These are phyloP conservation scores for Cochlearia excelsa DNA, from an alignment of 345 rosid genomes.

Conservation along the genomic window DNA sequence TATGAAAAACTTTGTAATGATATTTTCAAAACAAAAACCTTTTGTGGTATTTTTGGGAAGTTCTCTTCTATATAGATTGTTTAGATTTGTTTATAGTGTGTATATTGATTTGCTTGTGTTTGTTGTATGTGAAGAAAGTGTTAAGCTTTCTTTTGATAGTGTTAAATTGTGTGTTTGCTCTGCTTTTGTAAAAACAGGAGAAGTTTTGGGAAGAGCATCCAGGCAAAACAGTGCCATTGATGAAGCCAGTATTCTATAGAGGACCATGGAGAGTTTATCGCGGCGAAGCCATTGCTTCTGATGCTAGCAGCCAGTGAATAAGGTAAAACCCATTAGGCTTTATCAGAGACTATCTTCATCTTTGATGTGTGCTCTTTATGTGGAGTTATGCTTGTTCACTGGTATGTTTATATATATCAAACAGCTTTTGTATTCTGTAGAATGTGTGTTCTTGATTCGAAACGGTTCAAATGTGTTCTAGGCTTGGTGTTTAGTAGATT, in stretches of 20 bases:
- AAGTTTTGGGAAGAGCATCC: conserved; percentile 94
- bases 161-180: too few species aligned
- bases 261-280: conserved; percentile 84
- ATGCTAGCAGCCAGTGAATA: conserved; percentile 42
- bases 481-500: neutral
- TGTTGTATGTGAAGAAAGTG: too few species aligned
- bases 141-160: too few species aligned
- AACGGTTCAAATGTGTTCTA: neutral
- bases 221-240: conserved; percentile 74
- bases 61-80: too few species aligned
- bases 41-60: too few species aligned
- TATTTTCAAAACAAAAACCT: too few species aligned
- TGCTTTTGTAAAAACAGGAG: conserved; percentile 47
- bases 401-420: conserved; percentile 2
- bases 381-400: neutral
- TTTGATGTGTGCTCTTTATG: neutral
- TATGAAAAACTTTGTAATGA: too few species aligned
- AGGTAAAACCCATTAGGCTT: neutral
- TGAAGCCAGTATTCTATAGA: conserved; percentile 67
- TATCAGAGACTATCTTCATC: neutral
- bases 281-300: conserved; percentile 54
- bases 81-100: too few species aligned
- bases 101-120: too few species aligned
- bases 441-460: conserved; percentile 9
- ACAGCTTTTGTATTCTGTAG: neutral